Evolutionary conservation across 176 grass and related monocot genomes (phyloP), one percentile per base, ranked within the genome.

Genomic region (Carex parvula): DNA sequence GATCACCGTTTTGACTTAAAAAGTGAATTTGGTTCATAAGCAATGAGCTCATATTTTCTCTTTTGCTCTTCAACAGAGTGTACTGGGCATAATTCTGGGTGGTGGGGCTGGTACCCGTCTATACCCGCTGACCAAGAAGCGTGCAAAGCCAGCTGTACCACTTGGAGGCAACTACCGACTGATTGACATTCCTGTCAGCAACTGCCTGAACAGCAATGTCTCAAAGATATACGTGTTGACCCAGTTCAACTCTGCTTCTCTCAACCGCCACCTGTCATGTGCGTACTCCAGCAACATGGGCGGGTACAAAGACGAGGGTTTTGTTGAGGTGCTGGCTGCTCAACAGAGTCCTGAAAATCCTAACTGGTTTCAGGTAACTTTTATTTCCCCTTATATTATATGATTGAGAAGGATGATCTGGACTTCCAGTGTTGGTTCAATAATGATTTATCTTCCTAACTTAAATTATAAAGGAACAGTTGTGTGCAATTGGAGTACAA

Each of bases 301-400:
- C 5, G 97, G 97, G 8, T 96, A 99, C 90, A 95, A 99, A 88
- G 94, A 99, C 18, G 97, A 99, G 52, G 93, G 93, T 5, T 99
- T 96, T 16, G 97, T 99, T n/a, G 97, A 96, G 83, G 97, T 99
- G 20, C 89, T 99, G 75, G 97, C 96, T 2, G 96, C 96, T 0
- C 91, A 99, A 29, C 96, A 99, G 87, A 99, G 96, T 35, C 96
- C 91, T 9, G 96, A 99, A 87, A 99, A 99, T 84, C 96, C 96
- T 16, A 86, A 99, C 81, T 99, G 96, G 93, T 99, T 99, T 88
- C 96, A 99, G 93, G 96, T 99, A 92, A 66, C 35, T 54, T 69
- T 18, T 6, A 60, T 81, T 64, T 80, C 18, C 16, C 75, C 85
- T 3, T 10, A 41, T 83, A 64, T 65, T 79, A 53, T 75, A 73